A percentile compares a stretch with the other conserved stretches of the same genome.
phyloP scores from a whole-genome alignment of 2,329 filamentous ascomycete genomes.

The Dactylellina sp. region DNA sequence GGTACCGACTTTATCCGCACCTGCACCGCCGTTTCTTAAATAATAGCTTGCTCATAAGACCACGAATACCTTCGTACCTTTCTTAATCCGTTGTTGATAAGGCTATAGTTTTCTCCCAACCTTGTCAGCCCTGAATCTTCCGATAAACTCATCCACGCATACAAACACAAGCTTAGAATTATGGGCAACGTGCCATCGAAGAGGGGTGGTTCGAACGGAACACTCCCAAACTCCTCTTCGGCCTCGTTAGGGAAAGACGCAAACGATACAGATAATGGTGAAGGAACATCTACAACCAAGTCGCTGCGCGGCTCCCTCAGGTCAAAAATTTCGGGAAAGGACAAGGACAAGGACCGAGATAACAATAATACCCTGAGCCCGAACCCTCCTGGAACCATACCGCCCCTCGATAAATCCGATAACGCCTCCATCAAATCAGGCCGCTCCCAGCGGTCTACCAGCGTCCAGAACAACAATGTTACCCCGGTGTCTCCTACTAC shows the following conservation, averaged over 20 bases:
- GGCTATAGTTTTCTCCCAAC: conserved; percentile 25
- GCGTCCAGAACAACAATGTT: conserved; percentile 36
- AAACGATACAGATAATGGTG: conserved; percentile 52
- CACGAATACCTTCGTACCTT: conserved; percentile 32
- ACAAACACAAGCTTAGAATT: conserved; percentile 33
- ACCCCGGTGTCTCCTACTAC: conserved; percentile 44
- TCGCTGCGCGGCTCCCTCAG: conserved; percentile 60
- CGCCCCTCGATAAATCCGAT: conserved; percentile 56
- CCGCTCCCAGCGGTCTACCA: conserved; percentile 58
- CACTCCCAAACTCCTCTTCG: conserved; percentile 49
- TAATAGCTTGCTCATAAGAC: conserved; percentile 38
- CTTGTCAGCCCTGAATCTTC: conserved; percentile 5
- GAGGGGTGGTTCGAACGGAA: conserved; percentile 56
- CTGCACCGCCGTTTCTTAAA: conserved; percentile 34
- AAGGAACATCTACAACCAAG: conserved; percentile 57
- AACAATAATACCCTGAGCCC: conserved; percentile 56
- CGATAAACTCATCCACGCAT: conserved; percentile 22
- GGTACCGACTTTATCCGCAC: conserved; percentile 55
- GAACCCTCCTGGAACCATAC: conserved; percentile 47
- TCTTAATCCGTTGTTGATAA: conserved; percentile 28
- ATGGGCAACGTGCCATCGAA: conserved; percentile 61
- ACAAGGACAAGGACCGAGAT: conserved; percentile 57
- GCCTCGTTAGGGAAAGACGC: conserved; percentile 49
- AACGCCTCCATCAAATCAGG: conserved; percentile 57
- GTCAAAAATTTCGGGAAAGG: conserved; percentile 59